These are phyloP conservation scores for Beauveria pseudobassiana DNA, from an alignment of 2,329 filamentous ascomycete genomes.

Conservation along the genomic window DNA sequence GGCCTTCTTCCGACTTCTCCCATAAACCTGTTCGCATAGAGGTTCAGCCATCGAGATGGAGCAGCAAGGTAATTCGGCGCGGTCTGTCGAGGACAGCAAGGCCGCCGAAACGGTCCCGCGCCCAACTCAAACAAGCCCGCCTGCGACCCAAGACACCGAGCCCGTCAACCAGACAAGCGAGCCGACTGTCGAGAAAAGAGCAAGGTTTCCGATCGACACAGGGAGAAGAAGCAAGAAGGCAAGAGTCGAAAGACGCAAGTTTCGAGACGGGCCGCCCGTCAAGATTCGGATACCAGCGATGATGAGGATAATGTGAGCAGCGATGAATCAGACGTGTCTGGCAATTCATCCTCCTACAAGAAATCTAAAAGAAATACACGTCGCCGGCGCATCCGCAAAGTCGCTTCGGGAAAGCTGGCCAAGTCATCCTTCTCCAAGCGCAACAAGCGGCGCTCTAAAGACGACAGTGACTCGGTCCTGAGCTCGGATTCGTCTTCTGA, in stretches of 20 bases:
- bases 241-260: not conserved
- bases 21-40: not conserved
- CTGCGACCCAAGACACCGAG: not conserved
- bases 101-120: not conserved
- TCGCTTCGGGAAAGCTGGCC: not conserved
- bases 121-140: not conserved
- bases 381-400: not conserved
- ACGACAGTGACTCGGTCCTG: slow-evolving; percentile 18
- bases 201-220: not conserved
- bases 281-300: slow-evolving; percentile 1
- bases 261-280: not conserved
- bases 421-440: slow-evolving; percentile 2
- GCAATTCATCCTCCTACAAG: not conserved
- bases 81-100: not conserved
- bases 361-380: not conserved
- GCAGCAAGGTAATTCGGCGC: not conserved
- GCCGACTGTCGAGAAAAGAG: not conserved
- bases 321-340: slow-evolving; percentile 6
- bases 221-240: not conserved
- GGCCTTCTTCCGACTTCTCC: not conserved
- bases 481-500: slow-evolving; percentile 20
- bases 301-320: not conserved
- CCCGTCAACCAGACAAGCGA: not conserved
- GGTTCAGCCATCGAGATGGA: not conserved
- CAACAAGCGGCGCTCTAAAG: not conserved